Percentiles rank a stretch among this genome's conserved stretches.
Conservation (phyloP, 371 early-diverging fungal genomes). For the Mucor lusitanicus region DNA sequence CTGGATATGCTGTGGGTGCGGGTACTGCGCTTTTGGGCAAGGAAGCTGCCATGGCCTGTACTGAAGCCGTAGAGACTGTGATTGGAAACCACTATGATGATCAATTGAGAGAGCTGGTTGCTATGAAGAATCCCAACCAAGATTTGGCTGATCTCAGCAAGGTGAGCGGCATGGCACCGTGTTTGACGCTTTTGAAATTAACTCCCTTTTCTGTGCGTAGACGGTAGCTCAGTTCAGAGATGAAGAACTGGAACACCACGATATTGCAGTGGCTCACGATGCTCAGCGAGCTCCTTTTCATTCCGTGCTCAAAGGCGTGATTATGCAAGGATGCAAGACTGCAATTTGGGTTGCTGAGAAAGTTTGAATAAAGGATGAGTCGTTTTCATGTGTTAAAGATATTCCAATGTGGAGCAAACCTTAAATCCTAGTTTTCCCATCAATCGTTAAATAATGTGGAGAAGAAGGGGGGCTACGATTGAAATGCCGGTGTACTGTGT, state of each 20-base stretch:
- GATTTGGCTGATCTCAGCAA: constrained; percentile 63
- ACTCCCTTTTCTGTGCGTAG: not conserved
- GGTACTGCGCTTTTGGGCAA: constrained; percentile 90
- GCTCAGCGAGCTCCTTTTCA: constrained; percentile 85
- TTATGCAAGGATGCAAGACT: constrained; percentile 80
- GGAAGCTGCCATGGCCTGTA: constrained; percentile 97
- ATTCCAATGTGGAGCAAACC: not conserved
- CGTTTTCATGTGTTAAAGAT: not conserved
- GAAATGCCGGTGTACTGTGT: not conserved
- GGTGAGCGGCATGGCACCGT: constrained; percentile 30
- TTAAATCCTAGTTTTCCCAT: not conserved
- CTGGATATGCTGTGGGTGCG: constrained; percentile 87
- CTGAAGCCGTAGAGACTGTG: constrained; percentile 97
- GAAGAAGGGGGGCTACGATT: not conserved
- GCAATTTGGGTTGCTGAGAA: constrained; percentile 79
- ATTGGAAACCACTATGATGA: constrained; percentile 98
- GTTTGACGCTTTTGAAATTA: not conserved
- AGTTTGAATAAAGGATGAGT: constrained; percentile 1
- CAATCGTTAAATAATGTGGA: not conserved
- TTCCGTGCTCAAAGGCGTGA: constrained; percentile 66
- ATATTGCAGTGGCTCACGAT: constrained; percentile 89
- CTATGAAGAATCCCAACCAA: constrained; percentile 57
- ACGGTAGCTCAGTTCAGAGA: constrained; percentile 86
- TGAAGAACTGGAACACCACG: constrained; percentile 94
- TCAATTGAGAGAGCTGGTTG: constrained; percentile 75